Evolutionary conservation across 768 basidiomycete genomes (phyloP).

Genomic region (Hypsizygus marmoreus): DNA sequence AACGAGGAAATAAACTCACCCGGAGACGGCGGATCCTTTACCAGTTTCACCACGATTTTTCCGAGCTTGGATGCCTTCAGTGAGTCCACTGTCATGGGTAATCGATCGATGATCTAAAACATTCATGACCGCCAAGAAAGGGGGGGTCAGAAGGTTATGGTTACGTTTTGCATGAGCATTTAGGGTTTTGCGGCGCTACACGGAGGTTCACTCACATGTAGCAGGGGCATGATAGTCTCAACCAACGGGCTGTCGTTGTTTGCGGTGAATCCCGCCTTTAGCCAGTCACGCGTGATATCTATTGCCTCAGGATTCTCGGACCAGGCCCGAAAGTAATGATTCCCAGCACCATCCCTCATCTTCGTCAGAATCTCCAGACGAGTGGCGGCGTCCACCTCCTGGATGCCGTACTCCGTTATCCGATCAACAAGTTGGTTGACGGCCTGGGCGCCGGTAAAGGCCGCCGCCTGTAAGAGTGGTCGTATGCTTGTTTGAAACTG

Average conservation of each 20-base stretch:
- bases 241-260: conserved; percentile 55
- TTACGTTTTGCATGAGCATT: background rate
- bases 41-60: conserved; percentile 75
- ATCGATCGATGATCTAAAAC: conserved; percentile 78
- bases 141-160: too few relatives aligned
- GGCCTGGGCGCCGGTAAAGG: conserved; percentile 70
- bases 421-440: conserved; percentile 61
- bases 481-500: conserved; percentile 53
- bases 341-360: conserved; percentile 81
- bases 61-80: conserved; percentile 76
- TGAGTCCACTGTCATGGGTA: conserved; percentile 72
- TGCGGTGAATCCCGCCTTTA: conserved; percentile 66
- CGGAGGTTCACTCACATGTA: conserved; percentile 65
- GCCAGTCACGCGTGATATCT: conserved; percentile 81
- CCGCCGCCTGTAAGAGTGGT: conserved; percentile 56
- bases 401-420: conserved; percentile 60
- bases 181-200: background rate
- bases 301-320: conserved; percentile 74
- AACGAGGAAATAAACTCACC: conserved; percentile 61
- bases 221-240: conserved; percentile 83
- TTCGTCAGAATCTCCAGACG: conserved; percentile 78
- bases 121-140: background rate
- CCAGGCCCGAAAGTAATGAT: conserved; percentile 88
- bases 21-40: conserved; percentile 72
- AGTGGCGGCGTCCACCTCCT: conserved; percentile 63